Percentiles rank a stretch among this genome's conserved stretches.
phyloP scores from a whole-genome alignment of 306 rosid genomes.

The Delonix regia region DNA sequence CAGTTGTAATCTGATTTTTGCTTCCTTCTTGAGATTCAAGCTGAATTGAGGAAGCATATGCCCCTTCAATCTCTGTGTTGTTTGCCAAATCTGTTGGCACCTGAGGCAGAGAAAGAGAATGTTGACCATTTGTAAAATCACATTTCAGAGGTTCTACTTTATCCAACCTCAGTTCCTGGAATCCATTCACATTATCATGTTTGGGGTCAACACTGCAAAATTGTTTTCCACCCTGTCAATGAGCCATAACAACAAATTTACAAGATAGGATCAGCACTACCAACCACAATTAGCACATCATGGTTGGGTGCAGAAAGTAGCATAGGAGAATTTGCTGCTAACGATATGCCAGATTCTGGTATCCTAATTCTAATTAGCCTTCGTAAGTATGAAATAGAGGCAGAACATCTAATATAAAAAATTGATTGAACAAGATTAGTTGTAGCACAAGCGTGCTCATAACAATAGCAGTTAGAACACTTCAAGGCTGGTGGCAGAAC shows the following conservation, averaged over 20 bases:
- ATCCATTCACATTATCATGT: conserved; percentile 38
- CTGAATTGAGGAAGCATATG: conserved; percentile 51
- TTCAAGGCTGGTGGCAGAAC: conserved; percentile 5
- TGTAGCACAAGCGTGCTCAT: conserved; percentile 3
- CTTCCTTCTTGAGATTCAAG: conserved; percentile 56
- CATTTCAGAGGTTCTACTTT: conserved; percentile 50
- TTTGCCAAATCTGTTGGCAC: conserved; percentile 47
- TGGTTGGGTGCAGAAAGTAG: conserved; percentile 30
- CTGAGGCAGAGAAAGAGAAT: conserved; percentile 50
- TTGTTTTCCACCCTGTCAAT: conserved; percentile 49
- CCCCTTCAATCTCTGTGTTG: conserved; percentile 43
- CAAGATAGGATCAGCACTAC: conserved; percentile 30
- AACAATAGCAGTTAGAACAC: background rate
- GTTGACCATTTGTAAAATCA: conserved; percentile 44
- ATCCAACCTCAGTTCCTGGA: conserved; percentile 53
- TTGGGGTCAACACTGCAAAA: conserved; percentile 34
- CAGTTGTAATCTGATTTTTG: conserved; percentile 54
- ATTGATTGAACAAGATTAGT: conserved; percentile 17
- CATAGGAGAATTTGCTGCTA: conserved; percentile 7
- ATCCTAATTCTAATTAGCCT: conserved; percentile 15
- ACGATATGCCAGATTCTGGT: conserved; percentile 26
- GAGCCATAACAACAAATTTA: conserved; percentile 29
- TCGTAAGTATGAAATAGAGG: background rate
- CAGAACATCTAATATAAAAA: background rate
- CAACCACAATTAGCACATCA: conserved; percentile 24